Evolutionary conservation across 768 basidiomycete species (phyloP).

Genomic region (Tulasnella sp.): DNA sequence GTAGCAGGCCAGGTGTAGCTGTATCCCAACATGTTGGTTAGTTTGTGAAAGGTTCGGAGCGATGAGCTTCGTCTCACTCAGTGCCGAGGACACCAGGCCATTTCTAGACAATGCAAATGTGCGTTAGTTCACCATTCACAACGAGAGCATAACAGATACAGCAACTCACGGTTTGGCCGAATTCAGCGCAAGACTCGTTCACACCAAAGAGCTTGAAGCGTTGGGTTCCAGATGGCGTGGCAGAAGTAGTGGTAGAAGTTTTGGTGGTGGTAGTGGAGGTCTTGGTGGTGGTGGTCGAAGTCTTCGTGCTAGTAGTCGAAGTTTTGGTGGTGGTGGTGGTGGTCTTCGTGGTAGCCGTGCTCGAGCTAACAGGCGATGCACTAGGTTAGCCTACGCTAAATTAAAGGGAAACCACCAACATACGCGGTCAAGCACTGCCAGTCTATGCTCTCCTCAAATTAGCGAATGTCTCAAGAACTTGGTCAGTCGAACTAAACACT

Average conservation of each 20-base stretch:
- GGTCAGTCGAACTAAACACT: neutral
- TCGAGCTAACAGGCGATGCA: neutral
- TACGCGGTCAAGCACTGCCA: slow-evolving; percentile 18
- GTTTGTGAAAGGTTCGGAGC: neutral
- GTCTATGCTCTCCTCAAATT: neutral
- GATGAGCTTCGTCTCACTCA: slow-evolving; percentile 32
- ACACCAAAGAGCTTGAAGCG: slow-evolving; percentile 59
- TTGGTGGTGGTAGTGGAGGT: slow-evolving; percentile 29
- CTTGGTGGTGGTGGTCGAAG: slow-evolving; percentile 27
- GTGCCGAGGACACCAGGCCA: slow-evolving; percentile 48
- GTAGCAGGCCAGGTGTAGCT: slow-evolving; percentile 50
- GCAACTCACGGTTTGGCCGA: slow-evolving; percentile 44
- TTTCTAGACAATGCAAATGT: slow-evolving; percentile 52
- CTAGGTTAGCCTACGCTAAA: neutral
- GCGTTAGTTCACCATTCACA: neutral
- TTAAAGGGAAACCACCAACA: neutral
- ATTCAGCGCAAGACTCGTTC: slow-evolving; percentile 61
- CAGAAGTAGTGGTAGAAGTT: slow-evolving; percentile 36
- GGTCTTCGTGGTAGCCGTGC: neutral
- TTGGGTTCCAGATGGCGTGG: slow-evolving; percentile 37
- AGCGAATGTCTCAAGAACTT: neutral
- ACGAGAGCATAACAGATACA: slow-evolving; percentile 31
- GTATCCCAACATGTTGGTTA: neutral
- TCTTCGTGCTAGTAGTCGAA: neutral
- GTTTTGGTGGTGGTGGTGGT: slow-evolving; percentile 31